Evolutionary conservation across 2,329 filamentous ascomycete species (phyloP), one percentile per base, ranked within the genome.

Genomic region (Penicillium concentricum): DNA sequence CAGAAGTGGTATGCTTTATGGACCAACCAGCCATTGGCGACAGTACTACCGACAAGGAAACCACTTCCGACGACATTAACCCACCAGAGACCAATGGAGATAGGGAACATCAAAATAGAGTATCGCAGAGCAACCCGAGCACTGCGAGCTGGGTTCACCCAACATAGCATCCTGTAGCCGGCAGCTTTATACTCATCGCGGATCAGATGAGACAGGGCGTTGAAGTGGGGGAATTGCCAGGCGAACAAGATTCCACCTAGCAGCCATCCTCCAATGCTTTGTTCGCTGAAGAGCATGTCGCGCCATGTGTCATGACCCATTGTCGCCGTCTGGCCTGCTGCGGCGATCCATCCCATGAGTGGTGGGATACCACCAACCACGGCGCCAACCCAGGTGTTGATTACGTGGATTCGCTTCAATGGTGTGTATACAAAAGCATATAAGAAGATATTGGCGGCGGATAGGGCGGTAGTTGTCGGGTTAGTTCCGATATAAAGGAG

Each of bases 151-250:
- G 92, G 91, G 71, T 97, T 93, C 6, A 89, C 87, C 87, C 92
- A 97, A 46, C 84, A 85, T 4, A 97, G 81, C 94, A 88, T 88
- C 58, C 81, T 78, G 69, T 87, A 87, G 1, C 85, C 85, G 0
- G 85, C 85, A 34, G 76, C 74, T 62, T 87, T 88, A 80, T 99
- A 99, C 73, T 99, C 94, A 9, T 95, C 87, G 20, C 91, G 83
- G 59, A 97, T 96, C 4, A 85, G 81, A 84, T 93, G 95, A 45
- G 90, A 92, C 22, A 99, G 81, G 1, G 92, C 89, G 82, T 97
- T 97, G 79, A 99, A 99, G 76, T 99, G 94, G 3, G 94, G 92
- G 70, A 99, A 97, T 72, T 99, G 93, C 94, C 94, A 99, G 13
- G 92, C 89, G 64, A 96, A 96, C 5, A 99, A 80, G 7, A 97